Conservation (phyloP, 139 green algal genomes). For the Zygnema cylindricum region DNA sequence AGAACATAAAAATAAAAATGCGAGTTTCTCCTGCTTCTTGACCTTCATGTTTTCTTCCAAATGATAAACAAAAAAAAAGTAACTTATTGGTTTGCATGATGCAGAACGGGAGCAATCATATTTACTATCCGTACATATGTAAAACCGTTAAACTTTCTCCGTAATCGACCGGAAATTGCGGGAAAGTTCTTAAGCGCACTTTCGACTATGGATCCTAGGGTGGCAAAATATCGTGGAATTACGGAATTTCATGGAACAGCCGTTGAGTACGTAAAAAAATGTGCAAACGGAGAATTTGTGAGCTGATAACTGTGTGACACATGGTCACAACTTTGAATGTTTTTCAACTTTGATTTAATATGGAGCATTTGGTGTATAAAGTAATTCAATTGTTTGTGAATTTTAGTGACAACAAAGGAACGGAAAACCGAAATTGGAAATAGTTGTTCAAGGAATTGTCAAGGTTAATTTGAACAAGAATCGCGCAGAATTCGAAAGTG, state of each 20-base stretch:
- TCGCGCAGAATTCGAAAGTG: too few species aligned
- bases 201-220: background rate
- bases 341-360: background rate
- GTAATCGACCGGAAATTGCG: background rate
- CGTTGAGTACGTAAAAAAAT: background rate
- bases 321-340: background rate
- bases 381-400: background rate
- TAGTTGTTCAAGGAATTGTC: background rate
- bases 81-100: too few species aligned
- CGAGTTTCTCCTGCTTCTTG: background rate
- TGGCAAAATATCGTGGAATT: background rate
- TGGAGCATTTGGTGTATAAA: background rate
- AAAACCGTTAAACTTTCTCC: background rate
- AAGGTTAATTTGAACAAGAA: background rate
- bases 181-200: background rate
- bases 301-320: background rate
- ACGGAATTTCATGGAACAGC: background rate
- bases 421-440: too few species aligned
- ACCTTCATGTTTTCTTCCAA: too few species aligned
- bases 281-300: background rate
- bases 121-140: background rate
- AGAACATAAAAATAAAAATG: too few species aligned
- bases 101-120: background rate
- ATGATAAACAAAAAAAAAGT: too few species aligned
- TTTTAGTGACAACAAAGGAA: too few species aligned